Evolutionary conservation across 1,284 basidiomycete species (phyloP), one percentile per base, ranked within the genome.

Genomic region (Mycena sp.): DNA sequence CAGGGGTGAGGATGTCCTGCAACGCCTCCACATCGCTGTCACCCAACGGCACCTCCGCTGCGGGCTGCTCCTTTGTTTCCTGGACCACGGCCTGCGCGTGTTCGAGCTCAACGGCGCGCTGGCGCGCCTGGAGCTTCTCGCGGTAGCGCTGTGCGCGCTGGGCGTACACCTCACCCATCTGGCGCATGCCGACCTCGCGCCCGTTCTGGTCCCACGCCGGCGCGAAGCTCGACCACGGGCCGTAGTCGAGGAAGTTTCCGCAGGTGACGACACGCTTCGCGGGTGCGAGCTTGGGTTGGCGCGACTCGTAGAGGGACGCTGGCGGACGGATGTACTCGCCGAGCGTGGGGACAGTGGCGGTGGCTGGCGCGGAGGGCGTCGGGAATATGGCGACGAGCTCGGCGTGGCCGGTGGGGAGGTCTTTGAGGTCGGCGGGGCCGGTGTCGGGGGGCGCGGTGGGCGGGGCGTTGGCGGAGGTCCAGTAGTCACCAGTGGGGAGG

Each of bases 161-260:
- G 73, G 80, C 87, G 29, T 88, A 76, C 11, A 87, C 76, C 70
- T 90, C 84, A 21, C 85, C 87, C 61, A 93, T 78, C 54, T 83
- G 80, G 7, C 80, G 73, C 56, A 85, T 79, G 2, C 91, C 91
- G 14, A 92, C 76, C 70, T 91, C 85, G 41, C 84, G 81, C 10
- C 87, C 87, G 58, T 90, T 87, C 68, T 90, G 89, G 65, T 92
- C 90, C 72, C 91, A 93, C 16, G 81, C 79, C 2, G 92, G 92
- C 0, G 91, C 91, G 74, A 94, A 94, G 71, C 85, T 89, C 3
- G 90, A 76, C 70, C 83, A 89, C 9, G 83, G 81, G 0, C 92
- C 92, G 71, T 94, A 94, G 72, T 93, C 89, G 11, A 94, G 79
- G 71, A 92, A 93, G 2, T 81, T 76, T 53, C 89, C 90, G 32